Base-by-base conservation (phyloP, 176 grass and related monocot genomes). In the Cocos nucifera region DNA sequence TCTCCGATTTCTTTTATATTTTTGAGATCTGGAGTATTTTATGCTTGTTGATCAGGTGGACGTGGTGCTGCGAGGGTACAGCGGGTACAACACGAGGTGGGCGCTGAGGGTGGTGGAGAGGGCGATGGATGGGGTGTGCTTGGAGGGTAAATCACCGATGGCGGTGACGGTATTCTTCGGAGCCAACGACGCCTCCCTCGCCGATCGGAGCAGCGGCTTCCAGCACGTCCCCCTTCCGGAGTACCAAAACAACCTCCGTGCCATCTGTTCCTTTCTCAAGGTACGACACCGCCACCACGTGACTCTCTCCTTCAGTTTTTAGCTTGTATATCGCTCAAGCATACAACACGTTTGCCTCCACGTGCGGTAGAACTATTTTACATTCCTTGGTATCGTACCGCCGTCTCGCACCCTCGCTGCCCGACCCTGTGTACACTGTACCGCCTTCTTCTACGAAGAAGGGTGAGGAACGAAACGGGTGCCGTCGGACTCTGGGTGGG, bases 1-100 rank as follows among this genome's bases (percentile, higher is more conserved):
- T 49, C 25, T 22, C 16, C 0, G 8, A 16, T 32, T 29, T 6
- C 22, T 24, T 17, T 2, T 8, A 4, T 29, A 15, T 18, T 63
- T 17, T 10, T 35, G 32, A 35, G 32, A 35, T 35, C 32, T 32
- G 32, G 32, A 8, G 32, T 9, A 35, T 35, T 35, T 9, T 9
- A 35, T 35, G 32, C 6, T 35, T 0, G 7, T 6, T 10, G 32
- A 35, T 35, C 62, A 85, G 89, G 80, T 69, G 59, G 85, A 95
- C 75, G 79, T 95, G 58, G 75, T 97, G 63, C 86, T 97, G 55
- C 84, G 92, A 59, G 92, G 92, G 7, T 51, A 79, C 76, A 85
- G 84, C 63, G 87, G 92, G 16, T 97, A 91, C 76, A 97, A 97
- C 80, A 91, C 92, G 54, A 64, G 87, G 17, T 97, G 92, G 92